A percentile compares a stretch with the other conserved stretches of the same genome.
phyloP scores from a whole-genome alignment of 345 rosid species.

The Alliaria petiolata region DNA sequence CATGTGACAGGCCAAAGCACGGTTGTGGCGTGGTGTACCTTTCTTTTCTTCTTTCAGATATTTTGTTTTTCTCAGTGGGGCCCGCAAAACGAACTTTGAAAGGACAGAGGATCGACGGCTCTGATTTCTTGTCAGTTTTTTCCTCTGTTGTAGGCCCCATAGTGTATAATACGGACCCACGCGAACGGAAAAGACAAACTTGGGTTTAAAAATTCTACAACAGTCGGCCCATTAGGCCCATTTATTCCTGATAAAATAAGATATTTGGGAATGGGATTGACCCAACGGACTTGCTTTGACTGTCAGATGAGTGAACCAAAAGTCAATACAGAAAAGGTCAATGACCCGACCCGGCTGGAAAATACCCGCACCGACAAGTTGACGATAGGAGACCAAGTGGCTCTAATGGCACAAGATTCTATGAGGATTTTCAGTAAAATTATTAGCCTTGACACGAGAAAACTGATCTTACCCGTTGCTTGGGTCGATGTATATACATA shows the following conservation, averaged over 20 bases:
- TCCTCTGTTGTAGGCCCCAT: neutral
- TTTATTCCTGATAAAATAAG: neutral
- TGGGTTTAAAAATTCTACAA: neutral
- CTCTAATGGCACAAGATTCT: constrained; percentile 19
- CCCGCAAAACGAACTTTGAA: constrained; percentile 26
- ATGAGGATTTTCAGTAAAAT: constrained; percentile 2
- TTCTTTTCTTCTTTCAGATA: constrained; percentile 3
- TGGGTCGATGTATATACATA: constrained; percentile 1
- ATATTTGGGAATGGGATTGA: neutral
- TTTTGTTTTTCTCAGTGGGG: constrained; percentile 2
- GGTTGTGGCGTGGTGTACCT: constrained; percentile 30
- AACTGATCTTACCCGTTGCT: constrained; percentile 1
- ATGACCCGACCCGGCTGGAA: constrained; percentile 12
- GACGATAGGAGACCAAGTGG: constrained; percentile 27
- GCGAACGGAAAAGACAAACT: neutral
- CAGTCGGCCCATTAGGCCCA: constrained; percentile 5
- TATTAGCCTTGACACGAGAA: constrained; percentile 17
- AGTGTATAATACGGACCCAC: too few species aligned
- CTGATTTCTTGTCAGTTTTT: constrained; percentile 27
- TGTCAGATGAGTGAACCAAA: neutral
- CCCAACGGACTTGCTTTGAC: constrained; percentile 12
- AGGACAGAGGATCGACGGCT: constrained; percentile 32
- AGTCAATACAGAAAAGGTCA: neutral
- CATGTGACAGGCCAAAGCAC: constrained; percentile 29
- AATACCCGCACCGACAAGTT: constrained; percentile 21